Percentiles rank a stretch among this genome's conserved stretches.
phyloP scores from a whole-genome alignment of 2,329 filamentous ascomycete genomes.

The Exophiala aquamarina region DNA sequence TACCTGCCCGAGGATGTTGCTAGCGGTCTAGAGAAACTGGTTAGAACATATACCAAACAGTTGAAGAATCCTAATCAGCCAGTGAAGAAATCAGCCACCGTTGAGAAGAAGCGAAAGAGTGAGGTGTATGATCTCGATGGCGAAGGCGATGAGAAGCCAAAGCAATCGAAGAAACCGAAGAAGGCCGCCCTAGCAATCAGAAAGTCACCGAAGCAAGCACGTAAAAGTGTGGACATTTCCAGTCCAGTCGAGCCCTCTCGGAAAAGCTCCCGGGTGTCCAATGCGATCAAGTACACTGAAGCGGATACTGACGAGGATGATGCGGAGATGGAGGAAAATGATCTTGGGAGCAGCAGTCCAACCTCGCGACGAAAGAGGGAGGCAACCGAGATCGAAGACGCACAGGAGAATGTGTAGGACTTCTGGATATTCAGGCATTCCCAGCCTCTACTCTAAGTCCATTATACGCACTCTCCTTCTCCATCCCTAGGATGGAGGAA shows the following conservation, averaged over 20 bases:
- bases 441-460: too few species aligned
- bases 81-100: constrained; percentile 21
- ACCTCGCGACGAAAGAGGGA: not conserved
- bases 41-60: constrained; percentile 67
- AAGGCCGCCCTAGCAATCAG: constrained; percentile 23
- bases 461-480: too few species aligned
- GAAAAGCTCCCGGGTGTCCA: constrained; percentile 40
- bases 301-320: constrained; percentile 46
- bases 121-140: constrained; percentile 30
- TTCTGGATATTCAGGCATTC: too few species aligned
- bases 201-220: constrained; percentile 31
- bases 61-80: constrained; percentile 36
- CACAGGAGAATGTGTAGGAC: too few species aligned
- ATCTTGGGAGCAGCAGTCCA: constrained; percentile 8
- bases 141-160: constrained; percentile 17
- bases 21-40: constrained; percentile 73
- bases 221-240: constrained; percentile 40
- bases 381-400: too few species aligned
- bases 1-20: constrained; percentile 77
- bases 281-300: constrained; percentile 41
- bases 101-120: constrained; percentile 44
- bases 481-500: too few species aligned
- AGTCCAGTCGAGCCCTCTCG: constrained; percentile 35
- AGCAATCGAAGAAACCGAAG: constrained; percentile 26
- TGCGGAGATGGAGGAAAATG: constrained; percentile 41